Base-by-base conservation (phyloP, 2,329 filamentous ascomycete species). In the Colletotrichum zoysiae region DNA sequence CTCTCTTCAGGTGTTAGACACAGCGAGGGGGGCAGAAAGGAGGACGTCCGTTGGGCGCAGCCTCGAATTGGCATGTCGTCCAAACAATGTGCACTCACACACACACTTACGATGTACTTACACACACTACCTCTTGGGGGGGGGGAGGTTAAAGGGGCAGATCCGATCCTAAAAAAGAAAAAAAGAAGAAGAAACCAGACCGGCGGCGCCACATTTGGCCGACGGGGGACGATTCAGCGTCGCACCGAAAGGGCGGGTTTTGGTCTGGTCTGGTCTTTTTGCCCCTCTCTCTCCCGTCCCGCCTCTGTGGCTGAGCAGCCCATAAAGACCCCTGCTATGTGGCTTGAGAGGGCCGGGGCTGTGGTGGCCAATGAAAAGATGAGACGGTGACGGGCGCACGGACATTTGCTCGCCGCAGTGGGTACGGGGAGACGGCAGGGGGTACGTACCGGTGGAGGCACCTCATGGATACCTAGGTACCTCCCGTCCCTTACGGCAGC, bases 51-150 rank as follows among this genome's bases (percentile, higher is more conserved):
- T n/a, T 50, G 50, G 12, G 23, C 11, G 6, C 16, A 64, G 61
- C 61, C 61, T 64, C 61, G 61, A 56, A 56, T 12, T 56, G 50
- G 61, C 61, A 64, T 64, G 61, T 64, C 61, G 61, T 64, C 14
- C 7, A 56, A 64, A 64, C 42, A 42, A 64, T 51, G 46, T 48
- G 33, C 5, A 53, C 20, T n/a, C 14, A 44, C 44, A n/a, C 44
- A 46, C 42, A 20, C 42, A 44, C 42, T 8, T 9, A 11, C 44
- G n/a, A 23, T 6, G 4, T 8, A 46, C 18, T 8, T 46, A 20
- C 6, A 38, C 35, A 5, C 20, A 8, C 42, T 20, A 44, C 6
- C 16, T 7, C 16, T 16, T 42, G 4, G 1, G 14, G 40, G 18
- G 18, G 4, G 1, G 14, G 40, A 7, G 18, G 16, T 20, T 18